These are phyloP conservation scores for Diaporthe vaccinii DNA, from an alignment of 2,329 filamentous ascomycete genomes.

Conservation along the genomic window DNA sequence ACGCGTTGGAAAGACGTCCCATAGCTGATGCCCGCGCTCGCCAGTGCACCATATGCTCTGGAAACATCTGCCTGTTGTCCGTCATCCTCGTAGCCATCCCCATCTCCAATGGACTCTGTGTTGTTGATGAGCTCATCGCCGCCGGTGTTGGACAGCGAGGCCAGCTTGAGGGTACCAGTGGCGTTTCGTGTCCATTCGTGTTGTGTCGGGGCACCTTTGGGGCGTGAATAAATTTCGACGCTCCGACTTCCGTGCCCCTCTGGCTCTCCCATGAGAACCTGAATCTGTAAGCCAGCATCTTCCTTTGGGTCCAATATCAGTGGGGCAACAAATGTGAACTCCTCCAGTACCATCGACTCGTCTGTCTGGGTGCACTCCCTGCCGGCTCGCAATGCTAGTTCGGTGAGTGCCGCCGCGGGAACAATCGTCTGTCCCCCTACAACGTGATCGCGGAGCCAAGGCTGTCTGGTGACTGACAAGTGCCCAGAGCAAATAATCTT, in stretches of 20 bases:
- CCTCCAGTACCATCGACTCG: background rate
- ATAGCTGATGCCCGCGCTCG: background rate
- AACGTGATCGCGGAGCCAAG: constrained; percentile 10
- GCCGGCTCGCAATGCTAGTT: constrained; percentile 1
- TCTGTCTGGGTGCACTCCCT: background rate
- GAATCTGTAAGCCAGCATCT: background rate
- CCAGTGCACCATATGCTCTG: background rate
- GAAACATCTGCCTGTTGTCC: background rate
- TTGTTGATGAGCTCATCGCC: too few relatives aligned
- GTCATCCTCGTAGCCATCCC: rapidly evolving
- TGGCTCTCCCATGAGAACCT: background rate
- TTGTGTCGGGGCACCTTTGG: background rate
- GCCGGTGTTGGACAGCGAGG: background rate
- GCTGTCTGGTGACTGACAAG: background rate
- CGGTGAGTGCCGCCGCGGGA: background rate
- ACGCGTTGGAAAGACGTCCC: constrained; percentile 13
- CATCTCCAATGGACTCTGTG: rapidly evolving
- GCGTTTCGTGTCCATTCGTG: constrained; percentile 13
- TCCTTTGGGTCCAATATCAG: background rate
- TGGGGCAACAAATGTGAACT: background rate
- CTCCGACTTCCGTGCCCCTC: background rate
- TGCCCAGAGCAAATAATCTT: background rate
- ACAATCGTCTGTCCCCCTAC: background rate
- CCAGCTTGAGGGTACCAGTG: background rate
- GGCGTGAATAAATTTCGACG: background rate